phyloP scores from a whole-genome alignment of 306 rosid genomes.

The Pyrus bretschneideri region DNA sequence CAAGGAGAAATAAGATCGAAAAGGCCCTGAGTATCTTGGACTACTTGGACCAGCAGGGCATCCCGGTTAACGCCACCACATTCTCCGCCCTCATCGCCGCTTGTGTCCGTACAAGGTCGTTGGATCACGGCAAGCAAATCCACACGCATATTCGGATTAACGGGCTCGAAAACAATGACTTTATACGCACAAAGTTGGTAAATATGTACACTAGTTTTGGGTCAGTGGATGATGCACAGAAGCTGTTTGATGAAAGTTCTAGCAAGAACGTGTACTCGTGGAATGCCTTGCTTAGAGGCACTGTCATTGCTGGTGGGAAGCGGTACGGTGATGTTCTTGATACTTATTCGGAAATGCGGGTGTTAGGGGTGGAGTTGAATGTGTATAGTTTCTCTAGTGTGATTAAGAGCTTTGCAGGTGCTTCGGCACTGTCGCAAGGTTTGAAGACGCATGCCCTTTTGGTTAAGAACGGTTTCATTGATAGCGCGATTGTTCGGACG shows the following conservation, averaged over 20 bases:
- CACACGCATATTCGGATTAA: constrained; percentile 48
- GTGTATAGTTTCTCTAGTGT: constrained; percentile 66
- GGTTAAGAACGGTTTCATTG: constrained; percentile 67
- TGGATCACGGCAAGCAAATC: constrained; percentile 32
- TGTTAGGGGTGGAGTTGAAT: constrained; percentile 59
- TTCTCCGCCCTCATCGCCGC: constrained; percentile 59
- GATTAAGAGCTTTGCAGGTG: constrained; percentile 70
- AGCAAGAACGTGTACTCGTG: constrained; percentile 50
- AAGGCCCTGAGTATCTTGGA: constrained; percentile 55
- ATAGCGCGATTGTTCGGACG: constrained; percentile 39
- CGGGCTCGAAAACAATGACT: constrained; percentile 50
- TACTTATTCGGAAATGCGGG: constrained; percentile 50
- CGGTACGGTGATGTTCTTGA: constrained; percentile 33
- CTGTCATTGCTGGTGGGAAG: constrained; percentile 51
- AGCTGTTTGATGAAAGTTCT: constrained; percentile 41
- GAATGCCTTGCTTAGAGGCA: constrained; percentile 78
- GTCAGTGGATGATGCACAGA: constrained; percentile 39
- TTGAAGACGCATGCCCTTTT: constrained; percentile 58
- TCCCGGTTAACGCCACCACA: constrained; percentile 60
- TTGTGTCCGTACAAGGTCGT: constrained; percentile 48
- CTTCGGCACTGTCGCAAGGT: constrained; percentile 59
- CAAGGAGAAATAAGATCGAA: constrained; percentile 40
- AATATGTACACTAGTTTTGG: constrained; percentile 62
- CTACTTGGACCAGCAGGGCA: constrained; percentile 57
- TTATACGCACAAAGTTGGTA: constrained; percentile 44